These are phyloP conservation scores for Corynespora cassiicola DNA, from an alignment of 2,329 filamentous ascomycete genomes.

Conservation along the genomic window DNA sequence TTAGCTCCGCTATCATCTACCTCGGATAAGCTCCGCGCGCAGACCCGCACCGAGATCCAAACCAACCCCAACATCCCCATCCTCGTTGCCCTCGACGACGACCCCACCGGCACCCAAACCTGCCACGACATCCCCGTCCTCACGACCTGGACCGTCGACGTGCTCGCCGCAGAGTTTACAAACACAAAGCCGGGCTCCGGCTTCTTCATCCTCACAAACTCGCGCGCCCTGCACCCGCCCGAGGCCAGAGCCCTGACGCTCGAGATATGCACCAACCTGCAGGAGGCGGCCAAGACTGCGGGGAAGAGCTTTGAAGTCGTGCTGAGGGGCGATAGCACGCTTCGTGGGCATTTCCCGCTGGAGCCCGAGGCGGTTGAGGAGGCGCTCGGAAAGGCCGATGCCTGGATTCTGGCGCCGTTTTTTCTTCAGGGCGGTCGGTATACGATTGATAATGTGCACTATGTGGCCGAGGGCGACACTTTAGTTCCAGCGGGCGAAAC, in stretches of 20 bases:
- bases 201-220: constrained; percentile 69
- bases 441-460: constrained; percentile 65
- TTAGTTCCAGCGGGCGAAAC: constrained; percentile 61
- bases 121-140: constrained; percentile 64
- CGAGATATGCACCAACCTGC: constrained; percentile 59
- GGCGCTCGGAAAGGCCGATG: constrained; percentile 58
- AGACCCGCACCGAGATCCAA: constrained; percentile 24
- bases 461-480: constrained; percentile 59
- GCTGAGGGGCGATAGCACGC: constrained; percentile 63
- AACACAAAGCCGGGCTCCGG: constrained; percentile 46
- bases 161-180: constrained; percentile 54
- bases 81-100: constrained; percentile 58
- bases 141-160: constrained; percentile 59
- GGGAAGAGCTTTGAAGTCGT: constrained; percentile 60
- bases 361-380: constrained; percentile 61
- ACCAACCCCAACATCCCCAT: constrained; percentile 27
- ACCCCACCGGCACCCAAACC: constrained; percentile 68
- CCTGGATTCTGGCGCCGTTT: constrained; percentile 64
- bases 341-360: constrained; percentile 64
- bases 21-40: constrained; percentile 23
- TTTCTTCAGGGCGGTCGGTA: constrained; percentile 65
- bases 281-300: constrained; percentile 50
- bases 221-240: constrained; percentile 59
- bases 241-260: constrained; percentile 57
- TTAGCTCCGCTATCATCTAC: constrained; percentile 21